phyloP scores from a whole-genome alignment of 805 yeast species.

The Cyberlindnera saturnus region DNA sequence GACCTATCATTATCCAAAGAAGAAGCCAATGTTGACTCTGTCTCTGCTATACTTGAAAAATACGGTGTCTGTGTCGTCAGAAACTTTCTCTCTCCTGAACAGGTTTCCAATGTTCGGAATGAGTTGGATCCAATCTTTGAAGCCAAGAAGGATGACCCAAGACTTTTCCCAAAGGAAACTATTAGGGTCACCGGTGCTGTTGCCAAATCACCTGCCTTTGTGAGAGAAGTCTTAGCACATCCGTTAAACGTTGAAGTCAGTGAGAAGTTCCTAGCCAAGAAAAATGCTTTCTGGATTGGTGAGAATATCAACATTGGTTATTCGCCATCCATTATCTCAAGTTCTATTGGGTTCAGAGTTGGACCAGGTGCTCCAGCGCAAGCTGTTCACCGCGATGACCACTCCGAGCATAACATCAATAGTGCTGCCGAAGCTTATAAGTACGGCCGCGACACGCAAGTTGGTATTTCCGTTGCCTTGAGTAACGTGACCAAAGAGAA shows the following conservation, averaged over 20 bases:
- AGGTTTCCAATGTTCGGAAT: not conserved
- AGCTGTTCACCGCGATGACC: constrained; percentile 2
- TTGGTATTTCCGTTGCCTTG: constrained; percentile 3
- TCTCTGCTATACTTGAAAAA: constrained; percentile 1
- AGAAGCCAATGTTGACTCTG: constrained; percentile 1
- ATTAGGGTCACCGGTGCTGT: constrained; percentile 1
- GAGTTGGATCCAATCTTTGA: constrained; percentile 3
- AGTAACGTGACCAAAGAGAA: constrained; percentile 14
- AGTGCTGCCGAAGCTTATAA: not conserved
- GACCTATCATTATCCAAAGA: not conserved
- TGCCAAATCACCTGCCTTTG: constrained; percentile 1
- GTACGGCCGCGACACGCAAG: constrained; percentile 2
- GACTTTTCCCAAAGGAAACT: constrained; percentile 3
- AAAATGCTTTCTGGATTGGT: constrained; percentile 3
- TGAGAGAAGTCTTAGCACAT: constrained; percentile 1
- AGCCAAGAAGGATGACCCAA: not conserved
- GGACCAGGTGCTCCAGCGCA: constrained; percentile 2
- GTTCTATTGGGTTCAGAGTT: constrained; percentile 3
- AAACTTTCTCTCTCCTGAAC: not conserved
- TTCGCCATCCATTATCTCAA: not conserved
- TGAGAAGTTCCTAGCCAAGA: constrained; percentile 3
- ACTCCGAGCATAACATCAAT: constrained; percentile 2
- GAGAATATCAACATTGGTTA: constrained; percentile 2
- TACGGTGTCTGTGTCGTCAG: constrained; percentile 2
- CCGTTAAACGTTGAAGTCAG: not conserved